Conservation (phyloP, 768 basidiomycete genomes). For the Mycena albidolilacea region DNA sequence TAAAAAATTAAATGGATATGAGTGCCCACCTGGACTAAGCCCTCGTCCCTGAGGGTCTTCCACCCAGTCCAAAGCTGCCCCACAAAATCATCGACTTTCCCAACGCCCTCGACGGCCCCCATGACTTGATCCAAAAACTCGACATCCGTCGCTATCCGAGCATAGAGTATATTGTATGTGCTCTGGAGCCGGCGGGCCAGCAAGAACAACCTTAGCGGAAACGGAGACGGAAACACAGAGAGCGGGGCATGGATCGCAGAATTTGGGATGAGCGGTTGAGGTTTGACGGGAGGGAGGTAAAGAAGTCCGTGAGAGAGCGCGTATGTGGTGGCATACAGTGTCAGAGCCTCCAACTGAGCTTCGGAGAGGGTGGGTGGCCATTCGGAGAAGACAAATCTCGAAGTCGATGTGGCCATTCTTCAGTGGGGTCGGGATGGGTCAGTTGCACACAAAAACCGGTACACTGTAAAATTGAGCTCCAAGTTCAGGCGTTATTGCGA, state of each 20-base stretch:
- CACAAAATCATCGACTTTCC: constrained; percentile 89
- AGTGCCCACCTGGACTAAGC: constrained; percentile 59
- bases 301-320: constrained; percentile 88
- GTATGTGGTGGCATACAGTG: constrained; percentile 81
- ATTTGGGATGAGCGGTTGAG: constrained; percentile 67
- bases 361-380: constrained; percentile 86
- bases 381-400: constrained; percentile 60
- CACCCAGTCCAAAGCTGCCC: constrained; percentile 90
- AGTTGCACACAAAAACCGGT: too few relatives aligned
- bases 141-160: constrained; percentile 83
- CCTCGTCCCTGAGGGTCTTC: constrained; percentile 80
- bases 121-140: constrained; percentile 88
- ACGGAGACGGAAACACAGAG: constrained; percentile 88
- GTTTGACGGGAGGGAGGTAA: constrained; percentile 76
- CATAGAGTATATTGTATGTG: constrained; percentile 89
- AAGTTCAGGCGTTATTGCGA: too few relatives aligned
- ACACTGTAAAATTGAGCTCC: too few relatives aligned
- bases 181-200: constrained; percentile 78
- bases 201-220: constrained; percentile 81
- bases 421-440: background rate
- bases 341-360: constrained; percentile 71
- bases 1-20: background rate
- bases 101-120: constrained; percentile 84
- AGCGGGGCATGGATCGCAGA: constrained; percentile 94
- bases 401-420: constrained; percentile 6